phyloP scores from a whole-genome alignment of 768 basidiomycete genomes.

The Auricularia sp. region DNA sequence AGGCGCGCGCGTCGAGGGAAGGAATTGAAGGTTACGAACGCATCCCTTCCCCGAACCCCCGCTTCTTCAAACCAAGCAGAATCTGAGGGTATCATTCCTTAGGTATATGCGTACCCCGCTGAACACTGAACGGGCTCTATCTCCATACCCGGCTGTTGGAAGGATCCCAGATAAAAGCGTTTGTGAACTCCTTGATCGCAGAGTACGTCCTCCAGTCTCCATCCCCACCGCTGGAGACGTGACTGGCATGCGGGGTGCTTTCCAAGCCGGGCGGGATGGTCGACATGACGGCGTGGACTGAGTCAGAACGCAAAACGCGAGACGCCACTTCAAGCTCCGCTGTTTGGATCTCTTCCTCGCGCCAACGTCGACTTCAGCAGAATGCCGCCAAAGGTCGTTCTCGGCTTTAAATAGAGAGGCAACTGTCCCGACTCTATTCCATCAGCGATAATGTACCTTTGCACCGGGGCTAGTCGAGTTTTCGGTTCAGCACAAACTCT shows the following conservation, averaged over 20 bases:
- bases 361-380: neutral
- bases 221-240: conserved; percentile 33
- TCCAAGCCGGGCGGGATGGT: conserved; percentile 37
- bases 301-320: no score
- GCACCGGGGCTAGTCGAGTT: no score
- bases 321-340: no score
- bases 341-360: neutral
- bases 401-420: neutral
- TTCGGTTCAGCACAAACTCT: no score
- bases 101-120: no score
- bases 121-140: no score
- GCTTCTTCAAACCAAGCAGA: conserved; percentile 68
- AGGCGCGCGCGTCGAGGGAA: conserved; percentile 34
- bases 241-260: conserved; percentile 15
- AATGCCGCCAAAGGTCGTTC: neutral
- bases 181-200: conserved; percentile 47
- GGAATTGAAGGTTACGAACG: conserved; percentile 21
- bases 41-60: conserved; percentile 62
- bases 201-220: conserved; percentile 39
- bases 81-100: conserved; percentile 23
- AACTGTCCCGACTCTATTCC: no score
- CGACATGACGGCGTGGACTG: neutral
- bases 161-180: conserved; percentile 45
- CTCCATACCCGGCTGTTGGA: neutral
- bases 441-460: no score